Percentiles rank a stretch among this genome's conserved stretches.
Evolutionary conservation across 306 rosid species (phyloP).

Genomic region (Dalbergia cultrata): DNA sequence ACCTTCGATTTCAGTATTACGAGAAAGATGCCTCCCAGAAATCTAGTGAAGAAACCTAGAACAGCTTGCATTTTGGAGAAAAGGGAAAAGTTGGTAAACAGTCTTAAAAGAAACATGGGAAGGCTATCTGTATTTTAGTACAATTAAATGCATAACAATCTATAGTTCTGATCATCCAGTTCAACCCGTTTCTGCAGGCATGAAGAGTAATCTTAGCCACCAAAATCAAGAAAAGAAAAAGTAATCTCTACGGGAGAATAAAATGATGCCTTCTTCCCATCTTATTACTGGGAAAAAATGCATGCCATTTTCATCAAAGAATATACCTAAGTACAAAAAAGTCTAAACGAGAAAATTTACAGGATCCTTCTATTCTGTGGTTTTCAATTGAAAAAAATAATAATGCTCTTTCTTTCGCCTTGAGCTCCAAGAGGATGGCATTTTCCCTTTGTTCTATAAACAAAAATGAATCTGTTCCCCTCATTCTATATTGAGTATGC

Average conservation of each 20-base stretch:
- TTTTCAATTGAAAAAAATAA: constrained; percentile 39
- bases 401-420: constrained; percentile 32
- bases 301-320: constrained; percentile 55
- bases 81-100: not conserved
- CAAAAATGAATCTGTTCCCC: constrained; percentile 16
- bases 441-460: constrained; percentile 43
- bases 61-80: not conserved
- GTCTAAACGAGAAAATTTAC: constrained; percentile 56
- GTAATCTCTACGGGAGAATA: constrained; percentile 1
- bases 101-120: not conserved
- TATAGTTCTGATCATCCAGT: not conserved
- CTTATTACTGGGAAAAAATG: constrained; percentile 52
- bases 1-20: not conserved
- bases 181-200: constrained; percentile 9
- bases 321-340: constrained; percentile 54
- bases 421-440: constrained; percentile 47
- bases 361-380: constrained; percentile 53
- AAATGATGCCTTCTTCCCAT: constrained; percentile 45
- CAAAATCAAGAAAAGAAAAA: not conserved
- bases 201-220: constrained; percentile 16
- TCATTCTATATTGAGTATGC: constrained; percentile 46
- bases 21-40: not conserved
- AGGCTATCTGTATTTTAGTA: not conserved
- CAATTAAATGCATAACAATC: constrained; percentile 19
- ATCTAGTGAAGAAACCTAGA: not conserved